Evolutionary conservation across 352 stramenopile species (phyloP), one percentile per base, ranked within the genome.

Genomic region (Pseudoperonospora humuli): DNA sequence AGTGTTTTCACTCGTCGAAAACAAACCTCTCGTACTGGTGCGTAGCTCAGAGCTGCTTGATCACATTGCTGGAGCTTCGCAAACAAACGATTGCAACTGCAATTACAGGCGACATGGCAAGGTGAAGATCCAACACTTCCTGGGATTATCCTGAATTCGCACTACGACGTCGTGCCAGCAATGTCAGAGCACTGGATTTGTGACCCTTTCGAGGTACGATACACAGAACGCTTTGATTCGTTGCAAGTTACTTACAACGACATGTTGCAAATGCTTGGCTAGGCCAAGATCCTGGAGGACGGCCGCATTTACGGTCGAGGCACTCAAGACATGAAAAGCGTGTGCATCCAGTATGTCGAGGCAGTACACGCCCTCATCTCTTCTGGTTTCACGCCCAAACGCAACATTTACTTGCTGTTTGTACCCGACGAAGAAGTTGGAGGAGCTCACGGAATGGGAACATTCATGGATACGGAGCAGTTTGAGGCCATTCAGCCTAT

Each of bases 251-350:
- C 51, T 89, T 34, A 33, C 13, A 17, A 34, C 13, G 6, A 34
- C 28, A 11, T 23, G 4, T 43, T 11, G 6, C 3, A 20, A 33
- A 80, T 44, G 72, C 86, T 23, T 28, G 90, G 86, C 13, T 38
- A 86, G 75, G 67, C 60, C 2, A 91, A 86, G 11, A 55, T 95
- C n/a, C 58, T 82, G 13, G 77, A 94, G 26, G 76, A 97, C 48
- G 90, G 84, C 3, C 83, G 74, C 26, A 96, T 98, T 46, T 97
- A 97, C 61, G 93, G 88, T 18, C 79, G 92, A 41, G 94, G 94
- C 1, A 65, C 92, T 13, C 92, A 98, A 59, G 94, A 98, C 59
- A 98, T 98, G 93, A 98, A 98, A 61, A 95, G 87, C 61, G 93
- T 98, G 5, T 96, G 84, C 50, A 83, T 97, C 34, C 95, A 98